Percentiles rank a stretch among this genome's conserved stretches.
These are phyloP conservation scores for Pyrus pyrifolia DNA, from an alignment of 306 rosid species.

Conservation along the genomic window DNA sequence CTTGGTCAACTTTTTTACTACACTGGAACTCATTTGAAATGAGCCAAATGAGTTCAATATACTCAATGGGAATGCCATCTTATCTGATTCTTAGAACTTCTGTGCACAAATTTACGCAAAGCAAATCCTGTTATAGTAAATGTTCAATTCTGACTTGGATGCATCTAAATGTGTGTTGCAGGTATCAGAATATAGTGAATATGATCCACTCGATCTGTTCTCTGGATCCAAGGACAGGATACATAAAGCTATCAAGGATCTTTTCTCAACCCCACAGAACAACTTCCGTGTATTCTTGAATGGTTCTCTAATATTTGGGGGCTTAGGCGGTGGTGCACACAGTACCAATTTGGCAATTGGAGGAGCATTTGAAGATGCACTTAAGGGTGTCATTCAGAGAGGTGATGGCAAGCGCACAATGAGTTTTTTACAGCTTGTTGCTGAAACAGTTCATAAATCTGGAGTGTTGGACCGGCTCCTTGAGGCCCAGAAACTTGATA, in stretches of 20 bases:
- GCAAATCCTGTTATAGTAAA: background rate
- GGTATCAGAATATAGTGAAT: constrained; percentile 67
- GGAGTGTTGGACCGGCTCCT: constrained; percentile 68
- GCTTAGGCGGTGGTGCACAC: constrained; percentile 66
- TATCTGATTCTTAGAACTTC: background rate
- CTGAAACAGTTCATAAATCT: constrained; percentile 55
- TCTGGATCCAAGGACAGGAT: constrained; percentile 74
- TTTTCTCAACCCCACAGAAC: constrained; percentile 82
- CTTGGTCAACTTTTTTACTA: constrained; percentile 2
- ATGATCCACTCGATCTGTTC: constrained; percentile 84
- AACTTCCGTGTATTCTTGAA: constrained; percentile 84
- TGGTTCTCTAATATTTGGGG: constrained; percentile 83
- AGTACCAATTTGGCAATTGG: constrained; percentile 42
- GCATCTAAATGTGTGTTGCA: constrained; percentile 28
- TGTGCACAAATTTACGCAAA: background rate
- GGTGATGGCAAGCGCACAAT: constrained; percentile 47
- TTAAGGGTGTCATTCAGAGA: constrained; percentile 51
- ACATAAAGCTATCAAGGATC: constrained; percentile 69
- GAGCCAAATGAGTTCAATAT: background rate
- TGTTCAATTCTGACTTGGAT: constrained; percentile 11
- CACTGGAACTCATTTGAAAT: background rate
- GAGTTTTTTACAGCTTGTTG: constrained; percentile 59
- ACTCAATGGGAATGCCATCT: background rate
- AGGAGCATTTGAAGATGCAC: constrained; percentile 77
- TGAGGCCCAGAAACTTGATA: constrained; percentile 77